Conservation (phyloP, 768 basidiomycete genomes). For the Rhodotorula kratochvilovae region DNA sequence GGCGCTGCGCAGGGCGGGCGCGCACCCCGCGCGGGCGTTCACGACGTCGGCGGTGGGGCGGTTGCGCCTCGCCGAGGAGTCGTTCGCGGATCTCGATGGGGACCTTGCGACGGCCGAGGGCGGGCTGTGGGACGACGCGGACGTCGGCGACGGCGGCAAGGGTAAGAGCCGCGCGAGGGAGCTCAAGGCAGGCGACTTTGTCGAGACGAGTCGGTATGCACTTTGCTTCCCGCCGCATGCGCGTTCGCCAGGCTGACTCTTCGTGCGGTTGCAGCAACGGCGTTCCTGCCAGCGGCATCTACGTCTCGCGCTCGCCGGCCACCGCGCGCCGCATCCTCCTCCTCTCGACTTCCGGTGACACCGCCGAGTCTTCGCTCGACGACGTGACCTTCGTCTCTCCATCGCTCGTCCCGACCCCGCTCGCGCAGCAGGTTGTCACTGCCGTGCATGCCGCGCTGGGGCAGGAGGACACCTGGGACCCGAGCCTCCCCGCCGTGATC, state of each 20-base stretch:
- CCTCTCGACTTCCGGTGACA: background rate
- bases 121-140: slow-evolving; percentile 5
- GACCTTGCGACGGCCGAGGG: background rate
- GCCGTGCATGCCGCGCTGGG: too few relatives aligned
- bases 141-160: background rate
- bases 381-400: slow-evolving; percentile 19
- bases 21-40: background rate
- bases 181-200: slow-evolving; percentile 14
- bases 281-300: background rate
- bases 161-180: background rate
- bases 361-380: slow-evolving; percentile 12
- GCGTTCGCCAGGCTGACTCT: background rate
- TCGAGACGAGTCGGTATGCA: slow-evolving; percentile 16
- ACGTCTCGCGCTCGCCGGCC: background rate
- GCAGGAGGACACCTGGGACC: background rate
- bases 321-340: background rate
- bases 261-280: background rate
- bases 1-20: background rate
- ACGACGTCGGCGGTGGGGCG: background rate
- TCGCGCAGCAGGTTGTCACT: background rate
- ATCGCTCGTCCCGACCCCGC: background rate
- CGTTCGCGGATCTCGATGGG: background rate
- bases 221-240: background rate
- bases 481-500: background rate
- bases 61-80: background rate